Evolutionary conservation across 495 filamentous ascomycete species (phyloP), one percentile per base, ranked within the genome.

Genomic region (Xylaria telfairii): DNA sequence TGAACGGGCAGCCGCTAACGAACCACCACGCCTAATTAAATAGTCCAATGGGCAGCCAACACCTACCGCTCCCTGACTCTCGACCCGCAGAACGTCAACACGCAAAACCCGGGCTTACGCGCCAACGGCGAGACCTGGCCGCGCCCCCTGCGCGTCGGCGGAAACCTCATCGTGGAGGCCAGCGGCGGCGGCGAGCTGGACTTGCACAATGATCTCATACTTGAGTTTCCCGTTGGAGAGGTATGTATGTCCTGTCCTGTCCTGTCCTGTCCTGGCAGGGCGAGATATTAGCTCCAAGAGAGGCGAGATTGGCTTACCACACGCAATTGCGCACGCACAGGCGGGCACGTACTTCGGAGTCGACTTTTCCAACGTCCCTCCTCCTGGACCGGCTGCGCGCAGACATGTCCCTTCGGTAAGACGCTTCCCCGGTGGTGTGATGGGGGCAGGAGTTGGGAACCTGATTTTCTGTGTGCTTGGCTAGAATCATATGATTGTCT

Each of bases 181-280:
- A 41, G 9, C 3, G 21, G 59, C 17, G 59, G 34, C 12, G 59
- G 59, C 3, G 59, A 62, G 59, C 59, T 62, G 13, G 59, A 62
- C 12, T 37, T 62, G n/a, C 2, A 10, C 12, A 62, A 6, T 26
- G 59, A 62, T 28, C 59, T 62, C 13, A 62, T 62, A 2, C 34
- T 62, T 21, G 59, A 62, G 59, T 62, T 62, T 28, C 59, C 59
- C 3, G 17, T 41, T 7, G 59, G 59, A 44, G 59, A 62, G 59
- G 59, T 62, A 37, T 12, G 59, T 62, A 13, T n/a, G n/a, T n/a
- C n/a, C n/a, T n/a, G n/a, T n/a, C n/a, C n/a, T n/a, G n/a, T n/a
- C n/a, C n/a, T n/a, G n/a, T n/a, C n/a, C n/a, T n/a, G n/a, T n/a
- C n/a, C 26, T 30, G 24, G 21, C 9, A 5, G 13, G 24, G 15